phyloP scores from a whole-genome alignment of 2,329 filamentous ascomycete genomes.

The Talaromyces sp. region DNA sequence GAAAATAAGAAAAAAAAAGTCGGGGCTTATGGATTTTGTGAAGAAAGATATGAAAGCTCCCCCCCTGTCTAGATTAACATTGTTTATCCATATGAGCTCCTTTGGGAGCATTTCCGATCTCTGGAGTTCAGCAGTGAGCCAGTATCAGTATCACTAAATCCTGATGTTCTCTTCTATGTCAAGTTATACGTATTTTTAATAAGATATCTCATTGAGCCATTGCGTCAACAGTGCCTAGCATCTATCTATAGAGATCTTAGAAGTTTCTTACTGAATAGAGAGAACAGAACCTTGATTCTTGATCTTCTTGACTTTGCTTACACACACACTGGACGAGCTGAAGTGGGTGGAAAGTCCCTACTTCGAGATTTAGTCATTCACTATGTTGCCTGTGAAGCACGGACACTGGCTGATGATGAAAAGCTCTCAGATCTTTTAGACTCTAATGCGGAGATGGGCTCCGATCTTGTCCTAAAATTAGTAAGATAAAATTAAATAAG shows the following conservation, averaged over 20 bases:
- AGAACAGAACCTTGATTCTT: neutral
- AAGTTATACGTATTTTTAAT: slow-evolving; percentile 14
- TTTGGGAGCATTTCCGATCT: neutral
- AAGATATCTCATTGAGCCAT: slow-evolving; percentile 9
- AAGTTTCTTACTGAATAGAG: neutral
- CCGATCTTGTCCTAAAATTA: slow-evolving; percentile 7
- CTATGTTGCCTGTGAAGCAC: slow-evolving; percentile 9
- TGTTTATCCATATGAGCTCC: neutral
- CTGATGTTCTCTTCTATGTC: slow-evolving; percentile 8
- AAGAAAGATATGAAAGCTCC: slow-evolving; percentile 38
- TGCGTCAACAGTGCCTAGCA: slow-evolving; percentile 1
- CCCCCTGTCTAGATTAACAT: slow-evolving; percentile 20
- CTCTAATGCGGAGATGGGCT: slow-evolving; percentile 6
- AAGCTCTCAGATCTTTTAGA: slow-evolving; percentile 6
- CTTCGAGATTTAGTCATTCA: slow-evolving; percentile 12
- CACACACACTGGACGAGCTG: slow-evolving; percentile 2
- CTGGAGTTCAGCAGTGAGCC: slow-evolving; percentile 8
- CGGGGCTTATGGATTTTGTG: no score
- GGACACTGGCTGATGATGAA: neutral
- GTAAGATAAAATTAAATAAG: neutral
- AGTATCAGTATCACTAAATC: slow-evolving; percentile 2
- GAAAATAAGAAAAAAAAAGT: no score
- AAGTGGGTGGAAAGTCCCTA: slow-evolving; percentile 3
- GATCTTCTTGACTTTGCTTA: neutral
- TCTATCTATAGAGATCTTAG: slow-evolving; percentile 5